Conservation (phyloP, 495 filamentous ascomycete species). For the Cercophora samala region DNA sequence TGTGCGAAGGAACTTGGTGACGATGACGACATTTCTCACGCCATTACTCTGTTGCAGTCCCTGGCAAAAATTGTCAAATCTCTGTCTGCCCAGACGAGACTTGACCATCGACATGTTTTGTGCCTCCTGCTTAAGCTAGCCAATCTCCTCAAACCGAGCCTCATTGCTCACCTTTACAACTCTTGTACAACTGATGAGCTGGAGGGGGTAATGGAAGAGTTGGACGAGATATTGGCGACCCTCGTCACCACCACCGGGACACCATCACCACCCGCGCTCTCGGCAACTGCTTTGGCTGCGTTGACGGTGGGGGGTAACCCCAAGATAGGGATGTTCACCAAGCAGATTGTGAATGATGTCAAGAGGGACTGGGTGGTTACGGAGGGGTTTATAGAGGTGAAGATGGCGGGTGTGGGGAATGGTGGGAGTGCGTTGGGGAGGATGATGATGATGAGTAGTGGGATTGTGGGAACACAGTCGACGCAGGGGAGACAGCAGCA, state of each 20-base stretch:
- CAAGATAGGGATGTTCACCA: neutral
- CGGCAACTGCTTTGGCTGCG: neutral
- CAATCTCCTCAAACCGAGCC: conserved; percentile 23
- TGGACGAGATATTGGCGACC: neutral
- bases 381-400: neutral
- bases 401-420: neutral
- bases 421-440: neutral
- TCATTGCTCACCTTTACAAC: conserved; percentile 17
- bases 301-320: neutral
- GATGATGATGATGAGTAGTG: neutral
- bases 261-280: no score
- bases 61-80: conserved; percentile 19
- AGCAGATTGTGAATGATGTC: neutral
- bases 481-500: neutral
- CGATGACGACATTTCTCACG: conserved; percentile 25
- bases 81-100: neutral
- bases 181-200: neutral
- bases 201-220: neutral
- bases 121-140: conserved; percentile 15
- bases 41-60: conserved; percentile 19
- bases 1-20: conserved; percentile 26
- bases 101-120: conserved; percentile 20
- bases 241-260: neutral
- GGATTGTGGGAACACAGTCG: neutral
- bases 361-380: neutral